phyloP scores from a whole-genome alignment of 306 rosid genomes.

The Malus sylvestris region DNA sequence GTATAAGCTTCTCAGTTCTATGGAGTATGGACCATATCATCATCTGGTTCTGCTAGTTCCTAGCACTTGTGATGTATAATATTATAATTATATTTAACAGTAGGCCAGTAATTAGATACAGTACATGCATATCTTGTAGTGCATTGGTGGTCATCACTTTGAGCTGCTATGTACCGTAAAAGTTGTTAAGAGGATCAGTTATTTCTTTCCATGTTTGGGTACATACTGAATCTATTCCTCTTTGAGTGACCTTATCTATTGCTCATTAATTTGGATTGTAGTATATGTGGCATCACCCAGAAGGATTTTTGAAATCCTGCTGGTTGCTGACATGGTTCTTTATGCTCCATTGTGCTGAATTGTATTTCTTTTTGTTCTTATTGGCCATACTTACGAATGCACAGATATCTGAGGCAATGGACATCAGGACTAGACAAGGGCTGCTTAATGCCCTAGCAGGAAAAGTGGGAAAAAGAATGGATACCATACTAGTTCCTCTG shows the following conservation, averaged over 20 bases:
- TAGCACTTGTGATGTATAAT: background rate
- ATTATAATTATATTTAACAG: background rate
- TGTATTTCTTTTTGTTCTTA: background rate
- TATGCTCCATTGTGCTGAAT: background rate
- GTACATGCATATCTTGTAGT: background rate
- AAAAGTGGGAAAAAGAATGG: constrained; percentile 96
- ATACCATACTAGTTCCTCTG: constrained; percentile 80
- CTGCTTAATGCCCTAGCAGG: constrained; percentile 88
- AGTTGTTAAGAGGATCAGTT: background rate
- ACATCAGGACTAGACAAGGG: constrained; percentile 88
- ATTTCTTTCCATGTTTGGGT: background rate
- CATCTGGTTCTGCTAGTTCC: background rate
- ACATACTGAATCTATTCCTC: background rate
- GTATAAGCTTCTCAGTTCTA: background rate
- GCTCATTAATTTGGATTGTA: background rate
- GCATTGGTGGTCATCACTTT: background rate
- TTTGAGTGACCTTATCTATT: background rate
- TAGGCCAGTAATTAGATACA: background rate
- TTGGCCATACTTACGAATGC: constrained; percentile 18
- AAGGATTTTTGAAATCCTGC: background rate
- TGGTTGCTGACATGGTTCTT: background rate
- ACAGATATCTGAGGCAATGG: constrained; percentile 90
- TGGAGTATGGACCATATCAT: background rate
- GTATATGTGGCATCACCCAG: background rate
- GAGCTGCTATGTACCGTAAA: background rate